Evolutionary conservation across 208 protist species (phyloP), one percentile per base, ranked within the genome.

Genomic region (Lotmaria passim): DNA sequence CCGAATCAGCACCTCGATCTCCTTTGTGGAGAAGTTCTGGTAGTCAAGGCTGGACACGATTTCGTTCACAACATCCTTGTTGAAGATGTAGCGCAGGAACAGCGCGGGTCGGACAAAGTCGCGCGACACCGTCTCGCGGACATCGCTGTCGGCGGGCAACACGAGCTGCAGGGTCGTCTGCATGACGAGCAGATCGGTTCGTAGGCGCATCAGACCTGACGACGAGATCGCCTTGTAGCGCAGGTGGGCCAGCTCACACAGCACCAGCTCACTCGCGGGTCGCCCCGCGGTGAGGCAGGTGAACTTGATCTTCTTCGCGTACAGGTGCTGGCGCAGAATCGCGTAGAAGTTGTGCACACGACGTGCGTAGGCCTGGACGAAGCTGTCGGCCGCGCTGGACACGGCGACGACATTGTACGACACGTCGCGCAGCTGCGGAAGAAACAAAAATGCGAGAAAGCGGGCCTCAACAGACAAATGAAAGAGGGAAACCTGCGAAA

Each of bases 371-470:
- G 87, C 91, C 58, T 94, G 86, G 0, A 96, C 85, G 75, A 96
- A 96, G 56, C 70, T 94, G 69, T 96, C 91, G 0, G 88, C 86
- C 21, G 88, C 75, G 36, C 60, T 71, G 12, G 87, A 81, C 23
- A 80, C 71, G 0, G 84, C 88, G 12, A 91, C 81, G 36, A 88
- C 65, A 50, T 90, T 86, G 69, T 94, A 96, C 8, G 86, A 94
- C 58, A 93, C 86, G 58, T 93, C 91, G 28, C 91, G 83, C 44
- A 96, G 82, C 79, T 96, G 91, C 26, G 91, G 91, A n/a, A 96
- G 71, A 57, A 84, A 96, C 21, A 77, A 70, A 75, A 96, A 94
- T 2, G 88, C 86, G 33, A 75, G 52, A 67, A 93, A 96, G 28
- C 91, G 91, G 1, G 86, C 79, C 66, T 96, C 88, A 6, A 93